phyloP scores from a whole-genome alignment of 331 rosid species.

The Arachis monticola region DNA sequence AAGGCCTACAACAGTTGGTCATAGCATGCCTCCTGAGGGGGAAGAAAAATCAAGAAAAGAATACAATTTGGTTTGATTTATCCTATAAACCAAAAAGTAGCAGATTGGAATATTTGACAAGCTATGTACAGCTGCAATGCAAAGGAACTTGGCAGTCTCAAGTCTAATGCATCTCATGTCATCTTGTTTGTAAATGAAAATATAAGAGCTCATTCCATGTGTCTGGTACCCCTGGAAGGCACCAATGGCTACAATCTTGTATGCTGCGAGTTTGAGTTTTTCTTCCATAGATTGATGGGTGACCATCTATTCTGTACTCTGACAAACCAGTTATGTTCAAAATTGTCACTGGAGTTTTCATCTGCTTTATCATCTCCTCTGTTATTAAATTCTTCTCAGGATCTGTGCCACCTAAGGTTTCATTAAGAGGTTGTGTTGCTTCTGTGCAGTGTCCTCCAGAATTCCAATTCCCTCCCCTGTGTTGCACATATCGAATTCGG shows the following conservation, averaged over 20 bases:
- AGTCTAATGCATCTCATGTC: neutral
- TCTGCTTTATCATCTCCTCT: slow-evolving; percentile 65
- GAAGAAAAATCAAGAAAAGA: too few relatives aligned
- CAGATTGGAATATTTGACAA: slow-evolving; percentile 34
- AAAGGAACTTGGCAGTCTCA: slow-evolving; percentile 13
- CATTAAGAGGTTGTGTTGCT: slow-evolving; percentile 62
- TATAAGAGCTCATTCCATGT: slow-evolving; percentile 79
- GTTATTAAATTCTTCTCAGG: slow-evolving; percentile 62
- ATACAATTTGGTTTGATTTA: too few relatives aligned
- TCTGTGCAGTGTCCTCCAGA: slow-evolving; percentile 90
- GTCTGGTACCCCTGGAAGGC: slow-evolving; percentile 99
- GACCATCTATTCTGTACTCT: slow-evolving; percentile 75
- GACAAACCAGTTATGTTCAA: slow-evolving; percentile 81
- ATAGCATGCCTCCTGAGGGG: too few relatives aligned
- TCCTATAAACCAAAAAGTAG: too few relatives aligned
- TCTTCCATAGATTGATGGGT: slow-evolving; percentile 79
- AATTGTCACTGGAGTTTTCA: slow-evolving; percentile 75
- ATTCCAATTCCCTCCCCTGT: slow-evolving; percentile 92
- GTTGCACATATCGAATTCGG: slow-evolving; percentile 35
- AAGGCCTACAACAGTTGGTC: too few relatives aligned
- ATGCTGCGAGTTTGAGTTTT: slow-evolving; percentile 39
- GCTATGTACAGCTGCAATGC: slow-evolving; percentile 20
- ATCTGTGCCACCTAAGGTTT: slow-evolving; percentile 33
- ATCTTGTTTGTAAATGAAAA: slow-evolving; percentile 57
- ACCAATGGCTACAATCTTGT: slow-evolving; percentile 99